These are phyloP conservation scores for Tolypocladium tropicale DNA, from an alignment of 2,329 filamentous ascomycete genomes.

Conservation along the genomic window DNA sequence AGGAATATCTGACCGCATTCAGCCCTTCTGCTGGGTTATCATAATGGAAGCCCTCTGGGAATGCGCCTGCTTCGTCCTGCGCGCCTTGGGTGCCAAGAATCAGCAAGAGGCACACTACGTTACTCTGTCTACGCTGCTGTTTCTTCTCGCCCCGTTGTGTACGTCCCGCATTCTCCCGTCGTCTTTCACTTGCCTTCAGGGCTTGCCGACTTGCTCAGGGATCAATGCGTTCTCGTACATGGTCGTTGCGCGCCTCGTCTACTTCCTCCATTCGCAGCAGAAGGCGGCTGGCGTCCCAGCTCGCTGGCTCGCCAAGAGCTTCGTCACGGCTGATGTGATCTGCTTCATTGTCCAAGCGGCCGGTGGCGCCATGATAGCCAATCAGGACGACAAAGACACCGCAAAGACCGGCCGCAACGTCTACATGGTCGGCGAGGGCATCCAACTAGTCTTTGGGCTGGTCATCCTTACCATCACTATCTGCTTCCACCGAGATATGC, in stretches of 20 bases:
- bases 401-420: constrained; percentile 14
- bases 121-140: constrained; percentile 7
- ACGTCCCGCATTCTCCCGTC: no score
- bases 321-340: constrained; percentile 27
- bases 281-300: constrained; percentile 23
- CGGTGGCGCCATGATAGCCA: constrained; percentile 14
- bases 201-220: constrained; percentile 8
- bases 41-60: constrained; percentile 21
- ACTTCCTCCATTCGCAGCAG: constrained; percentile 25
- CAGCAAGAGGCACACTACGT: constrained; percentile 12
- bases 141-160: constrained; percentile 19
- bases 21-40: constrained; percentile 20
- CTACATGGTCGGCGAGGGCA: constrained; percentile 38
- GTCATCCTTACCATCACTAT: constrained; percentile 27
- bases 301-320: constrained; percentile 21
- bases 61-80: constrained; percentile 16
- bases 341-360: constrained; percentile 19
- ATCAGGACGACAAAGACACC: constrained; percentile 4
- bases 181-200: background rate
- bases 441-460: constrained; percentile 37
- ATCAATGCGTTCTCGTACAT: constrained; percentile 35
- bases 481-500: constrained; percentile 2
- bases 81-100: constrained; percentile 14
- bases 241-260: constrained; percentile 30
- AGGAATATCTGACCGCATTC: background rate